Base-by-base conservation (phyloP, 1,284 basidiomycete species). In the Nidula niveotomentosa region DNA sequence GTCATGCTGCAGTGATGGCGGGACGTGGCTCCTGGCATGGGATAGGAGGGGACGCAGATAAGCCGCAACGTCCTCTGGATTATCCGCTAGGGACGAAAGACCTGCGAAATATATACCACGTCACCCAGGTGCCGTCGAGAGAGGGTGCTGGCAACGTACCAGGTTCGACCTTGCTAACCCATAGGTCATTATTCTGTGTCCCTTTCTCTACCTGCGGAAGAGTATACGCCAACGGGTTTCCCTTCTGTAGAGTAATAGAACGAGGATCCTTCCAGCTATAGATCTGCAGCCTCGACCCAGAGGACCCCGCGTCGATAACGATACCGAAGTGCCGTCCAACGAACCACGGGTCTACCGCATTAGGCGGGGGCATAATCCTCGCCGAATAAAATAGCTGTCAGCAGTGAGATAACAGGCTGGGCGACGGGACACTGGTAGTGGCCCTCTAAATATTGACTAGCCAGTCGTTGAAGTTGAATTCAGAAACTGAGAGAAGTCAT, bases 221-320 rank as follows among this genome's bases (percentile, higher is more conserved):
- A 13, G 73, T 70, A 56, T 76, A 68, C 10, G 76, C 74, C 3
- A 81, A 75, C 12, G 70, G 65, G 52, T 76, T 76, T 45, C 75
- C 80, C 53, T 78, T 71, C 43, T 78, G 73, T 51, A 77, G 60
- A 4, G 74, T 70, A 18, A 83, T 73, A 12, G 80, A 71, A 52
- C 84, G 80, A 15, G 94, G 86, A 69, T 98, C 91, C 60, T 83
- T 87, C 96, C 96, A 99, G 66, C 93, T 95, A 77, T 99, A 99
- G 61, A 99, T 94, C 73, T 97, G 96, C 48, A 98, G 80, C 49
- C 97, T 82, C 6, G 96, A 98, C 37, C 96, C 96, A 9, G 95
- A 98, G 66, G 94, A 97, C 60, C 96, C 96, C 64, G 96, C 96
- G 77, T 99, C 96, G 69, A 99, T 91, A 55, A 99, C 94, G 58